Percentiles rank a stretch among this genome's conserved stretches.
Conservation (phyloP, 2,329 filamentous ascomycete genomes). For the Aspergillus pseudoterreus region DNA sequence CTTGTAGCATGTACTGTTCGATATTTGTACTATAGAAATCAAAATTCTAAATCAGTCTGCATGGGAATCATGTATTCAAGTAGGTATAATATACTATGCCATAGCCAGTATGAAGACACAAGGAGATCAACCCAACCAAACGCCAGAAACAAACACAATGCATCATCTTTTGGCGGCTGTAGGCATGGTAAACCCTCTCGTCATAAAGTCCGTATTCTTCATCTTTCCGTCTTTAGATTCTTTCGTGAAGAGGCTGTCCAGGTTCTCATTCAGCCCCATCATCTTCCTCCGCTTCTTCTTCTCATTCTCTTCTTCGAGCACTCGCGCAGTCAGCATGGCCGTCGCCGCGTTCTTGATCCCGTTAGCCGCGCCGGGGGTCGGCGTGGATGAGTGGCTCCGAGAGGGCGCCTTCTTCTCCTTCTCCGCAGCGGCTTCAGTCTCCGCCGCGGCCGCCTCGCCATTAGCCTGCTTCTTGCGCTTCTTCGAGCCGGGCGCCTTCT, state of each 20-base stretch:
- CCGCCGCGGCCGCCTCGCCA: constrained; percentile 18
- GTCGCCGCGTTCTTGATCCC: constrained; percentile 87
- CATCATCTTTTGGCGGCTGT: constrained; percentile 37
- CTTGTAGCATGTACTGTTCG: constrained; percentile 17
- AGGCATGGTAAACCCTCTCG: constrained; percentile 53
- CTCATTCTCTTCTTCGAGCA: constrained; percentile 81
- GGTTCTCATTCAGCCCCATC: constrained; percentile 56
- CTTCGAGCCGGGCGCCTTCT: constrained; percentile 65
- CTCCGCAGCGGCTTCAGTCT: constrained; percentile 1
- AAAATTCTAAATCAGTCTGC: constrained; percentile 4
- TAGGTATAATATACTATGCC: neutral
- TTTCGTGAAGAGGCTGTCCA: constrained; percentile 53
- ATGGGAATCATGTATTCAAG: constrained; percentile 3
- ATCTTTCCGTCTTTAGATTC: constrained; percentile 37
- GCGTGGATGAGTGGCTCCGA: constrained; percentile 30
- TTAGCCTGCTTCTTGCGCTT: constrained; percentile 72
- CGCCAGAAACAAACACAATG: constrained; percentile 4
- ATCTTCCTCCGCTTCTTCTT: constrained; percentile 74
- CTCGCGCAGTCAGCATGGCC: constrained; percentile 78
- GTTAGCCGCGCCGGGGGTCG: constrained; percentile 34
- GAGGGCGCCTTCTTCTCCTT: constrained; percentile 14
- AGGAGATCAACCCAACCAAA: neutral
- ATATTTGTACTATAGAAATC: constrained; percentile 22
- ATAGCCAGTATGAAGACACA: constrained; percentile 1
- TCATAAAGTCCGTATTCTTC: constrained; percentile 56